Percentiles rank a stretch among this genome's conserved stretches.
These are phyloP conservation scores for Trypanosomatidae sp. DNA, from an alignment of 208 protist species.

Conservation along the genomic window DNA sequence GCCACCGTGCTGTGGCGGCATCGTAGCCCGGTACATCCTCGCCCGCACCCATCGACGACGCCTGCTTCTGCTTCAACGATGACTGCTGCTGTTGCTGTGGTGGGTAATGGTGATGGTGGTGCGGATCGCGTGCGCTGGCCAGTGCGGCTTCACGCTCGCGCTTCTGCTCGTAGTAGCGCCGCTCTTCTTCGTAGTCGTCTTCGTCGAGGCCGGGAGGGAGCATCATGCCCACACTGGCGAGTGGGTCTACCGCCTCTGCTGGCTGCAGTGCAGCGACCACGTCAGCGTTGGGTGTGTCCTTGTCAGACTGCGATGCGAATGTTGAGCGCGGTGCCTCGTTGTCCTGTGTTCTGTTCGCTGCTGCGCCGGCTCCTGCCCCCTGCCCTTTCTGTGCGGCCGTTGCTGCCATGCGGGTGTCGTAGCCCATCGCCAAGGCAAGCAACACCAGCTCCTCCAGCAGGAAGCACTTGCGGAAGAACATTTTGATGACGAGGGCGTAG, in stretches of 20 bases:
- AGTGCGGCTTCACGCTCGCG: slow-evolving; percentile 7
- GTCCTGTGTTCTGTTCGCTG: too few relatives aligned
- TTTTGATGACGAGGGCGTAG: slow-evolving; percentile 57
- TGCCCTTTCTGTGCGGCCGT: too few relatives aligned
- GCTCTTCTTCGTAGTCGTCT: slow-evolving; percentile 53
- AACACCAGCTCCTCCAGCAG: slow-evolving; percentile 58
- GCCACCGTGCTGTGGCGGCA: slow-evolving; percentile 23
- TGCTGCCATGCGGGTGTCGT: slow-evolving; percentile 12
- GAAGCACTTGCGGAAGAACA: slow-evolving; percentile 56
- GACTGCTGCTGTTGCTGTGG: neutral
- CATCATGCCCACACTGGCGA: slow-evolving; percentile 21
- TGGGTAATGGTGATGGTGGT: too few relatives aligned
- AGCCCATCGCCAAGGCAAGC: slow-evolving; percentile 34
- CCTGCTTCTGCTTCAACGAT: neutral
- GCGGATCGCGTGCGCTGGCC: too few relatives aligned
- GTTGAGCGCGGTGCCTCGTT: too few relatives aligned
- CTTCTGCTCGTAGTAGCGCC: slow-evolving; percentile 22
- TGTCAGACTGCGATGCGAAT: too few relatives aligned
- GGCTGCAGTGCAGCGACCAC: too few relatives aligned
- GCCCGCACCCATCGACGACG: neutral
- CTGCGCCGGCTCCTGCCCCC: neutral
- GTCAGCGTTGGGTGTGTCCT: too few relatives aligned
- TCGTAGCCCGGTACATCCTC: slow-evolving; percentile 20
- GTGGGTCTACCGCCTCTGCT: slow-evolving; percentile 9
- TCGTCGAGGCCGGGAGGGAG: slow-evolving; percentile 52